A percentile compares a stretch with the other conserved stretches of the same genome.
Conservation (phyloP, 495 filamentous ascomycete species). For the Aspergillus steynii region DNA sequence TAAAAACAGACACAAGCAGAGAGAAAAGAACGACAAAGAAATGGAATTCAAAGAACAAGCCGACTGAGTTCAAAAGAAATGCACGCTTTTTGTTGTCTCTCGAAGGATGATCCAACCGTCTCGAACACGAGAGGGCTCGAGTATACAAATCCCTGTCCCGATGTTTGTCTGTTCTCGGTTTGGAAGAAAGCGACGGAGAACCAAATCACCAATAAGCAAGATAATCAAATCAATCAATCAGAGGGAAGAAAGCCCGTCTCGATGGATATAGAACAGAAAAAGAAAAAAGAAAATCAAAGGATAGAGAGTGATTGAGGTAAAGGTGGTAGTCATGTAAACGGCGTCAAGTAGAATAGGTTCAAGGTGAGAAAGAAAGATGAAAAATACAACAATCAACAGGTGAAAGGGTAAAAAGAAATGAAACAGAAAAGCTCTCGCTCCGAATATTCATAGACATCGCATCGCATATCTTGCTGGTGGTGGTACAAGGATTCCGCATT, state of each 20-base stretch:
- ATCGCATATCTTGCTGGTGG: slow-evolving; percentile 17
- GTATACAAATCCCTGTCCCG: too few relatives aligned
- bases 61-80: too few relatives aligned
- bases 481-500: slow-evolving; percentile 17
- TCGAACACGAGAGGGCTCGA: too few relatives aligned
- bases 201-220: neutral
- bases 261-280: neutral
- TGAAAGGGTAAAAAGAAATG: slow-evolving; percentile 15
- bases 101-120: too few relatives aligned
- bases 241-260: slow-evolving; percentile 7
- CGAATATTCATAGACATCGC: slow-evolving; percentile 23
- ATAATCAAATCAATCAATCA: slow-evolving; percentile 10
- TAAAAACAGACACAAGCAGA: slow-evolving; percentile 8
- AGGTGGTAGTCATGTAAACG: slow-evolving; percentile 11
- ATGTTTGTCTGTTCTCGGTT: neutral
- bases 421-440: slow-evolving; percentile 13
- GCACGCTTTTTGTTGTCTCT: too few relatives aligned
- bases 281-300: neutral
- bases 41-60: too few relatives aligned
- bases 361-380: neutral
- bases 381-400: neutral
- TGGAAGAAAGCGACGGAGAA: neutral
- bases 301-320: neutral
- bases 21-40: neutral
- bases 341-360: slow-evolving; percentile 13